phyloP scores from a whole-genome alignment of 2,329 filamentous ascomycete genomes.

The Fonsecaea multimorphosa region DNA sequence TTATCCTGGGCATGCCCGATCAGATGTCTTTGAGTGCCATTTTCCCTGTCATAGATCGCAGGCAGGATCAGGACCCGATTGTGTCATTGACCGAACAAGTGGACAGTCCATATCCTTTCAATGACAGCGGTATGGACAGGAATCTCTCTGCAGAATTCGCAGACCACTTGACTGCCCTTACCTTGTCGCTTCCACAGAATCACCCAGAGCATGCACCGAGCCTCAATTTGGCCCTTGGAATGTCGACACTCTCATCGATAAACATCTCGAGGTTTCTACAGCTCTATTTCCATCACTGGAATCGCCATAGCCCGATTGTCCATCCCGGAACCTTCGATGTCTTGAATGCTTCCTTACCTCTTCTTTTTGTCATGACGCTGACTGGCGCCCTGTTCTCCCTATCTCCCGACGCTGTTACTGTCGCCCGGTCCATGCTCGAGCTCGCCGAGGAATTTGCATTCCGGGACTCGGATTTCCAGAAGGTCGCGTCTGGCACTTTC shows the following conservation, averaged over 20 bases:
- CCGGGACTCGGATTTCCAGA: constrained; percentile 8
- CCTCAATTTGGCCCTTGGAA: constrained; percentile 13
- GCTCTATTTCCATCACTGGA: constrained; percentile 24
- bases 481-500: background rate
- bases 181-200: constrained; percentile 9
- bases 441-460: constrained; percentile 19
- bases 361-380: constrained; percentile 1
- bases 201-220: constrained; percentile 17
- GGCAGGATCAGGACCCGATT: too few relatives aligned
- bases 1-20: too few relatives aligned
- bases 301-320: constrained; percentile 18
- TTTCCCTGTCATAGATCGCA: too few relatives aligned
- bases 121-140: background rate
- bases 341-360: background rate
- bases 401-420: background rate
- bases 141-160: constrained; percentile 1
- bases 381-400: constrained; percentile 2
- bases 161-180: constrained; percentile 1
- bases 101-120: background rate
- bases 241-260: constrained; percentile 1
- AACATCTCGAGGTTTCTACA: constrained; percentile 10
- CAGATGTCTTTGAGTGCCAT: too few relatives aligned
- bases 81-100: background rate
- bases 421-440: constrained; percentile 13
- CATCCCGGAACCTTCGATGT: constrained; percentile 14